These are phyloP conservation scores for Linaria vulgaris DNA, from an alignment of 257 asterid genomes.

Conservation along the genomic window DNA sequence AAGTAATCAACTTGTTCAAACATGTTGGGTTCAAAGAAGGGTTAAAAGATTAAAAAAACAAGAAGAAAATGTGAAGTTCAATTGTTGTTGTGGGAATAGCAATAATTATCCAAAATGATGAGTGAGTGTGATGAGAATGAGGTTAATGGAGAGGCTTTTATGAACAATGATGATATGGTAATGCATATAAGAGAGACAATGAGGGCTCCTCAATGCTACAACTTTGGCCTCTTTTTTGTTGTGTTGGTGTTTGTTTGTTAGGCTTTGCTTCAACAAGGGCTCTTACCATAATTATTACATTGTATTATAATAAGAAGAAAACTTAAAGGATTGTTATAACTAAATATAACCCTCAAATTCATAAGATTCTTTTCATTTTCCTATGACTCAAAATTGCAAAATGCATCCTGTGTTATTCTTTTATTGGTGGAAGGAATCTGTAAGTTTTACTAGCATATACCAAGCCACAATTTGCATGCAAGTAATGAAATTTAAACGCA, in stretches of 20 bases:
- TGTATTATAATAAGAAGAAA: constrained; percentile 8
- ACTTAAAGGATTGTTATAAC: no score
- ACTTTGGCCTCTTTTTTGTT: no score
- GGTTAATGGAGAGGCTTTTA: constrained; percentile 20
- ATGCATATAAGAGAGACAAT: constrained; percentile 17
- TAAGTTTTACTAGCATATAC: no score
- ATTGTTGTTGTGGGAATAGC: no score
- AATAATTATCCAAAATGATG: constrained; percentile 37
- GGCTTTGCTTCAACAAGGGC: constrained; percentile 55
- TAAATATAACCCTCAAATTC: no score
- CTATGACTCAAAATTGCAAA: no score
- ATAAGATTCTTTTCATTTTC: no score
- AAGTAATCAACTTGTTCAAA: constrained; percentile 29
- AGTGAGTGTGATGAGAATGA: constrained; percentile 4
- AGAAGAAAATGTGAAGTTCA: constrained; percentile 32
- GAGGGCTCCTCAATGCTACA: constrained; percentile 21
- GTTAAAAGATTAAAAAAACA: constrained; percentile 22
- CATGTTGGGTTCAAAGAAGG: constrained; percentile 39
- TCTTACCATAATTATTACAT: constrained; percentile 39
- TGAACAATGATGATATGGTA: constrained; percentile 29
- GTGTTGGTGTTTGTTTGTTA: constrained; percentile 23
- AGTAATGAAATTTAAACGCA: no score
- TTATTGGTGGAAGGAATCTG: no score
- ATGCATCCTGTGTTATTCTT: no score
- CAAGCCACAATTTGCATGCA: no score